Conservation (phyloP, 768 basidiomycete species). For the Chlorophyllum brunneum region DNA sequence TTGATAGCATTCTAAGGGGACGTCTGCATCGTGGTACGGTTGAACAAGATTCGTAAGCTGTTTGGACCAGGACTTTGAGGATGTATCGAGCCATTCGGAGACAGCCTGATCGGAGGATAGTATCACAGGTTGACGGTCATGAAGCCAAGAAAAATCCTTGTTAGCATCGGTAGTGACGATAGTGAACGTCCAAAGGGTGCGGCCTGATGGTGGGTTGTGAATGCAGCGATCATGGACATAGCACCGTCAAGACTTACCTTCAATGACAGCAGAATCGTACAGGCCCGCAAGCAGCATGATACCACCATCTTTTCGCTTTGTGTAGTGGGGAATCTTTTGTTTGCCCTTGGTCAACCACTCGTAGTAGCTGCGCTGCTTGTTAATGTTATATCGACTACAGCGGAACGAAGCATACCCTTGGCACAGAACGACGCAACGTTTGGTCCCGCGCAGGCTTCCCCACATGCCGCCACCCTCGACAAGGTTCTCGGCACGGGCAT, state of each 20-base stretch:
- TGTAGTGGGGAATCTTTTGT: slow-evolving; percentile 78
- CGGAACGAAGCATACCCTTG: slow-evolving; percentile 29
- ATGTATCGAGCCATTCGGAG: slow-evolving; percentile 77
- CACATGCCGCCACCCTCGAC: slow-evolving; percentile 78
- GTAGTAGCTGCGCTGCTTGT: slow-evolving; percentile 72
- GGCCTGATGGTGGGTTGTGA: slow-evolving; percentile 31
- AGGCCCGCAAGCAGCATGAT: slow-evolving; percentile 87
- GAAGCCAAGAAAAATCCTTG: slow-evolving; percentile 77
- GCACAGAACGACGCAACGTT: slow-evolving; percentile 82
- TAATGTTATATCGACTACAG: neutral
- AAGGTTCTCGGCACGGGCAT: slow-evolving; percentile 84
- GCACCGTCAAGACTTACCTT: slow-evolving; percentile 40
- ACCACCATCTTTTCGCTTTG: slow-evolving; percentile 56
- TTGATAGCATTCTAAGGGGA: slow-evolving; percentile 72
- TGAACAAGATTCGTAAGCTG: slow-evolving; percentile 57
- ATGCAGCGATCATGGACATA: neutral
- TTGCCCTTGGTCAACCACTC: slow-evolving; percentile 91
- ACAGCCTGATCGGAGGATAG: slow-evolving; percentile 60
- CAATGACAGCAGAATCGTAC: slow-evolving; percentile 69
- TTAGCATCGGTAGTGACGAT: slow-evolving; percentile 83
- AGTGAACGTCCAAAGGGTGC: slow-evolving; percentile 74
- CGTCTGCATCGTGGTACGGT: slow-evolving; percentile 47
- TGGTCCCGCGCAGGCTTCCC: slow-evolving; percentile 74
- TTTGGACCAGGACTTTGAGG: slow-evolving; percentile 57
- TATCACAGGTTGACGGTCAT: slow-evolving; percentile 86